These are phyloP conservation scores for Aphanomyces euteiches DNA, from an alignment of 352 stramenopile genomes.

Conservation along the genomic window DNA sequence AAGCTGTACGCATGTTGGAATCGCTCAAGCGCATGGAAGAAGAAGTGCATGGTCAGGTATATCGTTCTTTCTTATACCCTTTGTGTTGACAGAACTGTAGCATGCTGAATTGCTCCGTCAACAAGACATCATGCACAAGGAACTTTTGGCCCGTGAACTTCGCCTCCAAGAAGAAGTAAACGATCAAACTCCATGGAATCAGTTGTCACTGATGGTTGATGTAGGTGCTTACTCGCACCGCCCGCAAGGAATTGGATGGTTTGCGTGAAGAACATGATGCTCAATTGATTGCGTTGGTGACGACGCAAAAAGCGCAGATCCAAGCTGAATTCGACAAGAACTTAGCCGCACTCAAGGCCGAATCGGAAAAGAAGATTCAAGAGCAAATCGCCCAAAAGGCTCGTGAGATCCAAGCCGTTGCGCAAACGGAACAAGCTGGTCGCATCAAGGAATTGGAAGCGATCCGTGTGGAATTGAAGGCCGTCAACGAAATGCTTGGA, in stretches of 20 bases:
- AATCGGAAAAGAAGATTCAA: conserved; percentile 2
- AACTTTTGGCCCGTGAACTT: conserved; percentile 69
- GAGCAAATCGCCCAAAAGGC: conserved; percentile 49
- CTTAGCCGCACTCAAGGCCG: conserved; percentile 4
- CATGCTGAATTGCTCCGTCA: conserved; percentile 53
- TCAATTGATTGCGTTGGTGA: conserved; percentile 10
- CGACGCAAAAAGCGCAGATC: conserved; percentile 7
- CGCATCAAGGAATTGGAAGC: conserved; percentile 58
- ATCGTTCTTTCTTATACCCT: not conserved
- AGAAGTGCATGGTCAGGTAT: conserved; percentile 67
- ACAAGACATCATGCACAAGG: conserved; percentile 69
- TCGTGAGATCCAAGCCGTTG: conserved; percentile 52
- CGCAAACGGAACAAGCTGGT: conserved; percentile 59
- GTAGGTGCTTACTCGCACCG: conserved; percentile 44
- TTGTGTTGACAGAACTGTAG: conserved; percentile 18
- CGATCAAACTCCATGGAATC: not conserved
- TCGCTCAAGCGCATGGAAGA: conserved; percentile 74
- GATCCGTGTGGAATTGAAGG: conserved; percentile 60
- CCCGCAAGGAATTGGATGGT: conserved; percentile 43
- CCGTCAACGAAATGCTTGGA: conserved; percentile 63
- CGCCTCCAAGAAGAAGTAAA: conserved; percentile 62
- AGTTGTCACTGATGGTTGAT: too few relatives aligned
- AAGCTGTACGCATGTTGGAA: conserved; percentile 68
- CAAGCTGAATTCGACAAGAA: conserved; percentile 24
- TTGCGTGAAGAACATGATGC: conserved; percentile 12